phyloP scores from a whole-genome alignment of 352 stramenopile genomes.

The Pythium aristosporum region DNA sequence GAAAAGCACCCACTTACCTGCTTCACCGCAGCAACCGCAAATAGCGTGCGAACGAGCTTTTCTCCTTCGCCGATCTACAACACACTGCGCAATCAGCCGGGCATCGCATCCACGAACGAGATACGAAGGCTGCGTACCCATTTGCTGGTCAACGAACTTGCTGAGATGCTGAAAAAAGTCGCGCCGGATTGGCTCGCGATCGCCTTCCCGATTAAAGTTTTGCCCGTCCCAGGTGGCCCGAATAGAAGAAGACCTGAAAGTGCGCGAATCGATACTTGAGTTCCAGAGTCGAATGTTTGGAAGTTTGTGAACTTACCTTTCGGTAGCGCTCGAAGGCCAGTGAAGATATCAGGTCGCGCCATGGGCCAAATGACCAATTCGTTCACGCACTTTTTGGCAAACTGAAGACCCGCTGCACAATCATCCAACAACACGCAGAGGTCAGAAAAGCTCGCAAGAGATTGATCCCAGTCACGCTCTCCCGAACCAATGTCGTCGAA shows the following conservation, averaged over 20 bases:
- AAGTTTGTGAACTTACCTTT: constrained; percentile 48
- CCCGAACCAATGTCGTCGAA: constrained; percentile 96
- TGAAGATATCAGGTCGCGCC: constrained; percentile 97
- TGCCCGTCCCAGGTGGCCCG: constrained; percentile 94
- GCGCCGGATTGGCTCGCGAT: constrained; percentile 97
- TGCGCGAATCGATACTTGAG: too few species aligned
- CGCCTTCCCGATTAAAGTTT: constrained; percentile 99
- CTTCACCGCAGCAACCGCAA: constrained; percentile 93
- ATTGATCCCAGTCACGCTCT: background rate
- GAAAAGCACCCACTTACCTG: constrained; percentile 39
- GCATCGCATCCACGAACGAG: background rate
- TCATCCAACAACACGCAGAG: background rate
- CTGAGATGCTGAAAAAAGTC: constrained; percentile 99
- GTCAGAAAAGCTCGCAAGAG: background rate
- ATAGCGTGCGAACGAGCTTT: constrained; percentile 97
- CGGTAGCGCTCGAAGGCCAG: constrained; percentile 90
- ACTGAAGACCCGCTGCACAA: constrained; percentile 89
- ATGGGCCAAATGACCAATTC: constrained; percentile 99
- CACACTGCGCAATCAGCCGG: background rate
- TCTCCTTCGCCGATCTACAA: constrained; percentile 97
- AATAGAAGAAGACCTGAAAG: constrained; percentile 92
- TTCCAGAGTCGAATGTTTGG: too few species aligned
- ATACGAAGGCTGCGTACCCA: constrained; percentile 64
- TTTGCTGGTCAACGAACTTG: constrained; percentile 98
- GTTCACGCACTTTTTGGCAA: constrained; percentile 97